Conservation (phyloP, 2,329 filamentous ascomycete genomes). For the Fusarium sp. region DNA sequence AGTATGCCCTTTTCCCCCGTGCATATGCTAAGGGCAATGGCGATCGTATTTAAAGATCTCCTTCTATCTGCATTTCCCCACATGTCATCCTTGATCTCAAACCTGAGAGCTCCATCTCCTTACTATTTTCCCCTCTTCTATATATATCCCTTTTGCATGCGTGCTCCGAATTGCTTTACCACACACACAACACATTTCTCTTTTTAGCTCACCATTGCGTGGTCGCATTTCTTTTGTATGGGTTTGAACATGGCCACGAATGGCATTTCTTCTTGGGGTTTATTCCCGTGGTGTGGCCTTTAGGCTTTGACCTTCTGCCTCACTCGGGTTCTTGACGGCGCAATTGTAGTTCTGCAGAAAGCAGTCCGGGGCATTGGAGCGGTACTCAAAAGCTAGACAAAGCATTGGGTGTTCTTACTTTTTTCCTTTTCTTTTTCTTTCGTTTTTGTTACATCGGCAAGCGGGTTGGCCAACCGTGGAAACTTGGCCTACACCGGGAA, state of each 20-base stretch:
- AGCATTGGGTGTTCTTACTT: constrained; percentile 24
- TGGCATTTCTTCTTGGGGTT: constrained; percentile 3
- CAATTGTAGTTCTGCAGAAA: constrained; percentile 28
- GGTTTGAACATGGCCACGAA: constrained; percentile 12
- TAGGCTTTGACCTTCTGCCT: constrained; percentile 1
- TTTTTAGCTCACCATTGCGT: neutral
- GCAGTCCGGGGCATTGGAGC: constrained; percentile 31
- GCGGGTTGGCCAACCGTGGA: constrained; percentile 6
- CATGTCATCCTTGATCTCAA: constrained; percentile 4
- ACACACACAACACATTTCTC: neutral
- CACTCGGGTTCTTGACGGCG: constrained; percentile 23
- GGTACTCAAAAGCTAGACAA: constrained; percentile 35
- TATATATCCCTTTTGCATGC: constrained; percentile 11
- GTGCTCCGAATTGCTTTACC: constrained; percentile 3
- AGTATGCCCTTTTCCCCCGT: constrained; percentile 61
- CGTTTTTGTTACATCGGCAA: neutral
- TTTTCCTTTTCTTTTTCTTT: neutral
- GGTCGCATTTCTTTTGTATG: constrained; percentile 30
- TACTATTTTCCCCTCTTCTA: neutral
- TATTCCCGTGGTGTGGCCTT: constrained; percentile 3
- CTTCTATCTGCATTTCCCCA: constrained; percentile 13
- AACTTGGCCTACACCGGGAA: constrained; percentile 14
- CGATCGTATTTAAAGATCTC: constrained; percentile 48
- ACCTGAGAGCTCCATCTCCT: constrained; percentile 8
- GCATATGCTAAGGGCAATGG: constrained; percentile 48